Conservation (phyloP, 176 grass and related monocot genomes). For the Aegilops speltoides region DNA sequence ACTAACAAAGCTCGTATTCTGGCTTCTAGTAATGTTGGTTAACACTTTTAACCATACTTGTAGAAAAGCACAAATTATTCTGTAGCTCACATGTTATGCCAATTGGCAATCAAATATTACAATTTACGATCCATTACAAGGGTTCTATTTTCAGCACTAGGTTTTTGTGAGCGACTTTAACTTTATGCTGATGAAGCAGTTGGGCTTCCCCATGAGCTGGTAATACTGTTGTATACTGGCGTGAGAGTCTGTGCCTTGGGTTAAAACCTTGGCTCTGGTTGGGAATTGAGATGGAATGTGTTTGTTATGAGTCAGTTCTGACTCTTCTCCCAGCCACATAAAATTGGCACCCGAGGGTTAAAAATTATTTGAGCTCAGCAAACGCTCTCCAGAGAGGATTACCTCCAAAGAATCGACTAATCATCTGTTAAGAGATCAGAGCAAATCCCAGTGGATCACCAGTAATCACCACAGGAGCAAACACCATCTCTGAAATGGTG, state of each 20-base stretch:
- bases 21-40: not conserved
- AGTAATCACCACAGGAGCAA: constrained; percentile 64
- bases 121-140: not conserved
- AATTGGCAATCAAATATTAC: not conserved
- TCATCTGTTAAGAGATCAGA: not conserved
- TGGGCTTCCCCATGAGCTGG: not conserved
- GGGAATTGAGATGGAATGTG: not conserved
- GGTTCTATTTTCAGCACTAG: no score
- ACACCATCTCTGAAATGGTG: constrained; percentile 47
- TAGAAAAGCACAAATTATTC: not conserved
- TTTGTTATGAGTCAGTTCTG: not conserved
- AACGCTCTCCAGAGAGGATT: not conserved
- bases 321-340: not conserved
- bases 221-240: not conserved
- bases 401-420: not conserved
- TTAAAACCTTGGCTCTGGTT: not conserved
- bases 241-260: not conserved
- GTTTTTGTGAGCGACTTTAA: not conserved
- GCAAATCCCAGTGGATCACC: constrained; percentile 30
- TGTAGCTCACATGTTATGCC: not conserved
- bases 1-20: not conserved
- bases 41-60: not conserved
- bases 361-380: not conserved
- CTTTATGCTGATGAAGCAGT: not conserved
- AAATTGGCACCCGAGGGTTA: not conserved